Base-by-base conservation (phyloP, 2,329 filamentous ascomycete species). In the Talaromyces sp. region DNA sequence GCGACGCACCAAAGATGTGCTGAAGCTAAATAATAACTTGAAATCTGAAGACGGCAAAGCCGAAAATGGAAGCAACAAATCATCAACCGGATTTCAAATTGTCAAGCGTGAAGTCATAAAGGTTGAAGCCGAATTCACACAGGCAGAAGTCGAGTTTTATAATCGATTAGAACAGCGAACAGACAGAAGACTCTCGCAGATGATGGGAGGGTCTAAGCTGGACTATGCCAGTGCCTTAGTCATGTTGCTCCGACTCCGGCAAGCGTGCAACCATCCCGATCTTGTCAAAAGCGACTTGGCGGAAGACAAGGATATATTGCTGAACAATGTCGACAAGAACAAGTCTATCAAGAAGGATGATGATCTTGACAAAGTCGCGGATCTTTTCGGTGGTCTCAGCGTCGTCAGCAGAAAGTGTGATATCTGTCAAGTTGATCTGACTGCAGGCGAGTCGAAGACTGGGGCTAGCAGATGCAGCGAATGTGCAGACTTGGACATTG, bases 221-320 rank as follows among this genome's bases (percentile, higher is more conserved):
- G 95, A 91, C 76, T 97, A 97, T 70, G 93, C 95, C 59, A 95
- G 91, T 66, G 94, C 94, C 17, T 84, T 99, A 68, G 92, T 96
- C 11, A 78, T 99, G 61, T 83, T 99, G n/a, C 78, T 99, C 57
- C 87, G 94, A 39, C 79, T 99, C 60, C 84, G 94, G 60, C 94
- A 99, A 72, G 89, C 91, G 19, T 99, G 94, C 73, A 96, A 99
- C 68, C 94, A 99, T 70, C 91, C 92, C 0, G 87, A 91, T 63
- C 80, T 99, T 46, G 88, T 96, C 11, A 89, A 90, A 63, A 87
- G 87, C 62, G 93, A 95, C 68, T 80, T 97, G 58, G 87, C 87
- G 57, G 89, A 89, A 63, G 94, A 99, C 70, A 91, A 88, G 66
- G 94, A 97, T 67, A 89, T 90, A 2, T 76, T 96, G 57, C 81